These are phyloP conservation scores for Globisporangium carolinianum DNA, from an alignment of 352 stramenopile species.

Conservation along the genomic window DNA sequence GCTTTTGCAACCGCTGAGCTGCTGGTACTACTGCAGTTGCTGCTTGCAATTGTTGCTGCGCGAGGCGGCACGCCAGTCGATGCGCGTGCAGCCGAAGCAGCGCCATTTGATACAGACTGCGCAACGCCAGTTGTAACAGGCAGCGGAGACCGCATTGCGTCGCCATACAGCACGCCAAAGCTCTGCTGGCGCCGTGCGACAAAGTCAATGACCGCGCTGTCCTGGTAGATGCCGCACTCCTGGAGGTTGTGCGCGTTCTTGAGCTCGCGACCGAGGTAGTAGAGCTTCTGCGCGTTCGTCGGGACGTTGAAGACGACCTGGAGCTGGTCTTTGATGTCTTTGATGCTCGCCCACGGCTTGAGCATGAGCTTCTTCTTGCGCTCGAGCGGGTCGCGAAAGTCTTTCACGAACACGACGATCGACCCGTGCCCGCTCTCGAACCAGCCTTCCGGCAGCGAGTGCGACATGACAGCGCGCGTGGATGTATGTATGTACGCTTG, in stretches of 20 bases:
- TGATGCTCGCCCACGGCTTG: slow-evolving; percentile 70
- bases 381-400: slow-evolving; percentile 75
- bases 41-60: too few relatives aligned
- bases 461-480: slow-evolving; percentile 29
- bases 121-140: neutral
- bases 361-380: slow-evolving; percentile 82
- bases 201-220: slow-evolving; percentile 74
- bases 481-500: neutral
- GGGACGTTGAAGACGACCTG: slow-evolving; percentile 80
- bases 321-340: slow-evolving; percentile 83
- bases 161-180: slow-evolving; percentile 36
- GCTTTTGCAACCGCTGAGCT: slow-evolving; percentile 9
- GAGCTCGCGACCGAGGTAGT: slow-evolving; percentile 73
- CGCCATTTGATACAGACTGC: neutral
- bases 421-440: slow-evolving; percentile 69
- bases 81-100: neutral
- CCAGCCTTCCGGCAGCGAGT: slow-evolving; percentile 67
- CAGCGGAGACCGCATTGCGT: neutral
- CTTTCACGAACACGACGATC: slow-evolving; percentile 64
- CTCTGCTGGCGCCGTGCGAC: slow-evolving; percentile 58
- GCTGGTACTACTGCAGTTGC: neutral
- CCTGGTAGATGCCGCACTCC: slow-evolving; percentile 79
- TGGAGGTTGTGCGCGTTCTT: slow-evolving; percentile 81
- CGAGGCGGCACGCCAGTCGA: slow-evolving; percentile 1
- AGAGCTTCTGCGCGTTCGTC: slow-evolving; percentile 75